Base-by-base conservation (phyloP, 169 alveolate species). In the Cyclospora cayetanensis region DNA sequence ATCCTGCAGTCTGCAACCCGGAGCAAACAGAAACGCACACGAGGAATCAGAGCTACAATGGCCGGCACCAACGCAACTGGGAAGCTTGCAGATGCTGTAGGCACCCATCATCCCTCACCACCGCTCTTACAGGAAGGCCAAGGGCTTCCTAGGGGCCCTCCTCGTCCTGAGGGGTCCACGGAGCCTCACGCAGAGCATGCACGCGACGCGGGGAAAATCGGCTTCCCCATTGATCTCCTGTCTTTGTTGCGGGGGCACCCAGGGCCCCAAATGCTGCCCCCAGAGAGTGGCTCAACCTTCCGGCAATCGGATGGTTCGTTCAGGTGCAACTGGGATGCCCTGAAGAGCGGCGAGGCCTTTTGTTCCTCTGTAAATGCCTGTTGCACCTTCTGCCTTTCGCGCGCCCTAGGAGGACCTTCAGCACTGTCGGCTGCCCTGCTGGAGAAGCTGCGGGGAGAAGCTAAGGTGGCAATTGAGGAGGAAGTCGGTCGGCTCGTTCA, bases 321-420 rank as follows among this genome's bases (percentile, higher is more conserved):
- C 74, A 79, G 89, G 50, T 79, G 89, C 53, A 72, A 79, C 89
- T 79, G 89, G 89, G 70, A 29, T 22, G 89, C 89, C 53, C 70
- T 79, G 20, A 79, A 63, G 72, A 60, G 74, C 22, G 89, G 89
- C 68, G 89, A 79, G 25, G 89, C 89, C 25, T 79, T 79, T 31
- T 79, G 89, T 37, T 43, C 89, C 18, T 29, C 74, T 63, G 89
- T 79, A 27, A 52, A 79, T 46, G 89, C 74, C 15, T 27, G 42
- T 20, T 79, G 89, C 22, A 72, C 42, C 4, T 79, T 39, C 29
- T 79, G 89, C n/a, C 74, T 79, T 31, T 46, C 89, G 22, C 89
- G 89, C 22, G 53, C 89, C 74, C 74, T 79, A 27, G 89, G 89
- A 50, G 89, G 89, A 31, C 89, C 89, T 34, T 46, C 89, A 25